phyloP scores from a whole-genome alignment of 2,329 filamentous ascomycete species.

The Colletotrichum sojae region DNA sequence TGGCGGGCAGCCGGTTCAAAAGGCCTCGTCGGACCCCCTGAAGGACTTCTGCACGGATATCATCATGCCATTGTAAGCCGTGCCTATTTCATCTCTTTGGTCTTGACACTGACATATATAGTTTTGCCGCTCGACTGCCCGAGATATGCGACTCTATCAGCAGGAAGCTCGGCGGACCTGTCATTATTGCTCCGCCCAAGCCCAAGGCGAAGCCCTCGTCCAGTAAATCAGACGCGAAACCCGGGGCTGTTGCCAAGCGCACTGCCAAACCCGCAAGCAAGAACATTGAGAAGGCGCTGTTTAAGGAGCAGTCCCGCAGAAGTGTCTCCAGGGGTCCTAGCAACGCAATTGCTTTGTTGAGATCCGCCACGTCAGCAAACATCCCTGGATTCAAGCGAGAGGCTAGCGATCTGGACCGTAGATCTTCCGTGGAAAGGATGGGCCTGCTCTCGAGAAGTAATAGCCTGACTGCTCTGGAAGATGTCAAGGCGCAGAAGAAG shows the following conservation, averaged over 20 bases:
- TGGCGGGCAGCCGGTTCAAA: conserved; percentile 56
- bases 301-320: conserved; percentile 68
- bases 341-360: conserved; percentile 73
- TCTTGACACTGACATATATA: conserved; percentile 56
- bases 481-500: conserved; percentile 74
- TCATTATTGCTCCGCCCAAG: conserved; percentile 69
- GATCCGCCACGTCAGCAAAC: conserved; percentile 76
- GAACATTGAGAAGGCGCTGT: conserved; percentile 74
- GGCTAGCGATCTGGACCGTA: conserved; percentile 67
- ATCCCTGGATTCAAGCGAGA: conserved; percentile 78
- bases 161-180: conserved; percentile 81
- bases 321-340: conserved; percentile 71
- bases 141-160: conserved; percentile 79
- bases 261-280: conserved; percentile 57
- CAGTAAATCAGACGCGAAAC: conserved; percentile 56
- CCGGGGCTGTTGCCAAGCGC: conserved; percentile 67
- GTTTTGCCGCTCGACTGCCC: conserved; percentile 82
- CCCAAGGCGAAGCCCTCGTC: conserved; percentile 62
- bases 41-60: conserved; percentile 86
- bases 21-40: conserved; percentile 71
- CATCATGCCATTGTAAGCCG: conserved; percentile 80
- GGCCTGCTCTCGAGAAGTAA: conserved; percentile 56
- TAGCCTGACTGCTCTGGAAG: conserved; percentile 65
- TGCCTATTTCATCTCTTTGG: too few relatives aligned
- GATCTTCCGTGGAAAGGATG: conserved; percentile 56